A percentile compares a stretch with the other conserved stretches of the same genome.
Conservation (phyloP, 139 green algal genomes). For the Chlamydomonas schloesseri region DNA sequence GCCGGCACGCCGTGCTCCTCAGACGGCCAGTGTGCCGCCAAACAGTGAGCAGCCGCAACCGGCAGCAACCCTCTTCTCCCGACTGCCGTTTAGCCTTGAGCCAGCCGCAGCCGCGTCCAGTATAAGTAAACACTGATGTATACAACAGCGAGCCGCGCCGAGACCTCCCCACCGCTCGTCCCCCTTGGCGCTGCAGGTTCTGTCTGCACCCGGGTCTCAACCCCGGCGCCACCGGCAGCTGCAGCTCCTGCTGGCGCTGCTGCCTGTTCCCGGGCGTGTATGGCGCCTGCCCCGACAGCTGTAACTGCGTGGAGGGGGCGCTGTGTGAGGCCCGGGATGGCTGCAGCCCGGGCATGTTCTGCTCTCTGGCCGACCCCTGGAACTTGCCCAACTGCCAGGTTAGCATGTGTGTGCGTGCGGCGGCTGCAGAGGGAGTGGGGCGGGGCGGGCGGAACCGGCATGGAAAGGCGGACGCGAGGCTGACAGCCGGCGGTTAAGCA, state of each 20-base stretch:
- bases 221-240: background rate
- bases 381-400: slow-evolving; percentile 48
- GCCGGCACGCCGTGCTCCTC: no score
- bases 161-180: background rate
- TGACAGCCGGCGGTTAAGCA: background rate
- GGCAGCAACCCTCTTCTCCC: no score
- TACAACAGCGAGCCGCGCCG: no score
- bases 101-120: no score
- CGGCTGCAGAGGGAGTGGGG: background rate
- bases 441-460: no score
- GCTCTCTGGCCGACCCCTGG: background rate
- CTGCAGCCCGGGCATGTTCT: slow-evolving; percentile 53
- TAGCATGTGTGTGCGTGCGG: background rate
- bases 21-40: no score
- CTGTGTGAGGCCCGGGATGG: background rate
- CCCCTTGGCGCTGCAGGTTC: background rate
- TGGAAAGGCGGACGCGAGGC: no score
- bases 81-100: no score
- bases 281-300: slow-evolving; percentile 16
- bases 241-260: slow-evolving; percentile 54
- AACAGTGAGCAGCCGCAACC: no score
- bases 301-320: background rate
- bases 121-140: no score
- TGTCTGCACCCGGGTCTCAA: background rate
- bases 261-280: slow-evolving; percentile 49